Percentiles rank a stretch among this genome's conserved stretches.
phyloP scores from a whole-genome alignment of 345 rosid species.

The Aquilaria malaccensis region DNA sequence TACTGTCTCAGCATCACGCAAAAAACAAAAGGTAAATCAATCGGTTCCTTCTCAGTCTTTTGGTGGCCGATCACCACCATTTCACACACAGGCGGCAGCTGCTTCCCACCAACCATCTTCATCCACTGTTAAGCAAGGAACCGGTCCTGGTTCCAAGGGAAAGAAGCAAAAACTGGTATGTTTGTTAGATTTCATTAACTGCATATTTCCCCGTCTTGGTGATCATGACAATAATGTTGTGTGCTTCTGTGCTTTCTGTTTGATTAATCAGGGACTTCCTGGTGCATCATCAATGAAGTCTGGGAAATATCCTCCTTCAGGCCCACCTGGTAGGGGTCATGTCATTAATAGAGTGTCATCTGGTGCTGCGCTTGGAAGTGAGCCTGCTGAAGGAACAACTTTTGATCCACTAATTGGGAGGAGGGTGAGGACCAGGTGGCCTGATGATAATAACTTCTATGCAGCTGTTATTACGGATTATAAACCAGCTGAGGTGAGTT shows the following conservation, averaged over 20 bases:
- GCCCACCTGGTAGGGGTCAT: constrained; percentile 55
- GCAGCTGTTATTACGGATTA: constrained; percentile 81
- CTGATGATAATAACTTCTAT: constrained; percentile 88
- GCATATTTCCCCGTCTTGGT: neutral
- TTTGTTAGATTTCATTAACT: constrained; percentile 6
- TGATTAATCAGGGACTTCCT: constrained; percentile 43
- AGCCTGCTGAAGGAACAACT: constrained; percentile 38
- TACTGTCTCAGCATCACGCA: constrained; percentile 64
- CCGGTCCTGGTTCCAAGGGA: constrained; percentile 48
- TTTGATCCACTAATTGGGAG: constrained; percentile 51
- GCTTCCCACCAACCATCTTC: constrained; percentile 54
- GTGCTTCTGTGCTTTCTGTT: constrained; percentile 2
- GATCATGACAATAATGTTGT: neutral
- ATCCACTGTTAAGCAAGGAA: constrained; percentile 50
- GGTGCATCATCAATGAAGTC: constrained; percentile 61
- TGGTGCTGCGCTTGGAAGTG: constrained; percentile 36
- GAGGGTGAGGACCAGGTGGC: constrained; percentile 85
- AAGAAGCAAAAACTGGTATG: constrained; percentile 77
- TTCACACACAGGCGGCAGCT: constrained; percentile 51
- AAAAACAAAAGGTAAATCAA: constrained; percentile 59
- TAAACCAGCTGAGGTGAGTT: constrained; percentile 46
- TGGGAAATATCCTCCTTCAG: constrained; percentile 40
- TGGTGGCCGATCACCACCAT: constrained; percentile 47
- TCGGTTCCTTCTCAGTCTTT: constrained; percentile 57
- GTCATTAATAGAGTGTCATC: constrained; percentile 46